Conservation (phyloP, 306 rosid genomes). For the Ormosia emarginata region DNA sequence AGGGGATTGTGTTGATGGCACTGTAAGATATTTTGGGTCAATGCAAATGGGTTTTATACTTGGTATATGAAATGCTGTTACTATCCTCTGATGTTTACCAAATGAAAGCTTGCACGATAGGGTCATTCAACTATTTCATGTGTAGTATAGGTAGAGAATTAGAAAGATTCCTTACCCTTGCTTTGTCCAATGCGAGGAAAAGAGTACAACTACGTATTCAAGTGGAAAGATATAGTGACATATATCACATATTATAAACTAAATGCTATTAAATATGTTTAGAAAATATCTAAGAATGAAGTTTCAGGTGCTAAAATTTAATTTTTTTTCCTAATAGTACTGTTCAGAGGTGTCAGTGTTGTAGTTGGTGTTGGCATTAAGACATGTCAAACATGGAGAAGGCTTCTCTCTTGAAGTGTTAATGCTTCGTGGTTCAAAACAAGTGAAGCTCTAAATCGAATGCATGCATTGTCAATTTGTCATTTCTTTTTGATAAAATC, state of each 20-base stretch:
- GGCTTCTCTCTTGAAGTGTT: not conserved
- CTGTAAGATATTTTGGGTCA: not conserved
- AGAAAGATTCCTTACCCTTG: not conserved
- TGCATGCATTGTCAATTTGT: not conserved
- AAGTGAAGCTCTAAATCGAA: not conserved
- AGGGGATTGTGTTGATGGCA: not conserved
- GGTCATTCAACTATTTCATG: not conserved
- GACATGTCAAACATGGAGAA: not conserved
- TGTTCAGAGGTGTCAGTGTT: not conserved
- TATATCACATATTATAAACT: not conserved
- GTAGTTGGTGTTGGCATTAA: not conserved
- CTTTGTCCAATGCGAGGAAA: not conserved
- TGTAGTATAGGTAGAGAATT: not conserved
- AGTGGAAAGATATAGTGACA: not conserved
- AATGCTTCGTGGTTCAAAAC: not conserved
- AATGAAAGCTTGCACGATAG: not conserved
- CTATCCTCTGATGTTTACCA: not conserved
- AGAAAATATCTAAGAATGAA: not conserved
- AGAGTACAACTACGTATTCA: not conserved
- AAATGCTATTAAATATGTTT: not conserved
- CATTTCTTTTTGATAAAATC: not conserved
- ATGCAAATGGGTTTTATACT: not conserved
- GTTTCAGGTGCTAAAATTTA: not conserved
- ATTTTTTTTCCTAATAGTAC: not conserved
- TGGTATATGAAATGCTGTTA: not conserved